These are phyloP conservation scores for Alternaria alternata DNA, from an alignment of 2,329 filamentous ascomycete genomes.

Conservation along the genomic window DNA sequence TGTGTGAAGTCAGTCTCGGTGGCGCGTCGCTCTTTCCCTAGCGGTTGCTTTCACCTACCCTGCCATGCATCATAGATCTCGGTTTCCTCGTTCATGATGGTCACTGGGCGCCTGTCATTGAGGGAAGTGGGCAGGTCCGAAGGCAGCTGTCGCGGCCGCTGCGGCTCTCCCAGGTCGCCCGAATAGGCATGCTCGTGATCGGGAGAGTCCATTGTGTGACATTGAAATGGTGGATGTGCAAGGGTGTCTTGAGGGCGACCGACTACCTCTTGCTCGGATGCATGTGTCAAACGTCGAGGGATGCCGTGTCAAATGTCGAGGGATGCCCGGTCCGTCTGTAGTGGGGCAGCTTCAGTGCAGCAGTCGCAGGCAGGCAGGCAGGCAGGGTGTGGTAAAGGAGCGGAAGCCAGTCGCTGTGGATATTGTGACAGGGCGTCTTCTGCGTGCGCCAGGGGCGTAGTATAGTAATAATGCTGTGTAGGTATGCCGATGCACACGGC, in stretches of 20 bases:
- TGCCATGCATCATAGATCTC: slow-evolving; percentile 99
- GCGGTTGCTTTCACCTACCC: slow-evolving; percentile 66
- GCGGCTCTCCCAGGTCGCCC: slow-evolving; percentile 38
- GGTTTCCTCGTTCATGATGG: slow-evolving; percentile 77
- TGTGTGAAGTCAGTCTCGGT: slow-evolving; percentile 49
- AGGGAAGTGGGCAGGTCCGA: slow-evolving; percentile 89
- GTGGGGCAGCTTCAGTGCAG: slow-evolving; percentile 15
- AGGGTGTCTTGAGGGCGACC: slow-evolving; percentile 7
- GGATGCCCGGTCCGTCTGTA: slow-evolving; percentile 12
- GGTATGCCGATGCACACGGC: not conserved
- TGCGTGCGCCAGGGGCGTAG: not conserved
- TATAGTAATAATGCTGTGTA: not conserved
- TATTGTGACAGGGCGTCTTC: not conserved
- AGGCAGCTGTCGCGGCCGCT: slow-evolving; percentile 66
- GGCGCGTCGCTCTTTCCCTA: slow-evolving; percentile 11
- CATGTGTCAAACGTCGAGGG: slow-evolving; percentile 8
- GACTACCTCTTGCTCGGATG: slow-evolving; percentile 13
- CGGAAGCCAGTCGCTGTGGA: not conserved
- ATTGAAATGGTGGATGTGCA: slow-evolving; percentile 26
- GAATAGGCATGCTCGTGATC: slow-evolving; percentile 46
- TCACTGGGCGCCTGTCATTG: slow-evolving; percentile 80
- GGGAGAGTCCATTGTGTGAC: slow-evolving; percentile 47
- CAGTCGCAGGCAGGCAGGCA: not conserved
- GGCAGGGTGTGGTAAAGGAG: not conserved
- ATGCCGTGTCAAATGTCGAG: slow-evolving; percentile 12